Conservation (phyloP, 164 flowering plant genomes). For the Sedum album region DNA sequence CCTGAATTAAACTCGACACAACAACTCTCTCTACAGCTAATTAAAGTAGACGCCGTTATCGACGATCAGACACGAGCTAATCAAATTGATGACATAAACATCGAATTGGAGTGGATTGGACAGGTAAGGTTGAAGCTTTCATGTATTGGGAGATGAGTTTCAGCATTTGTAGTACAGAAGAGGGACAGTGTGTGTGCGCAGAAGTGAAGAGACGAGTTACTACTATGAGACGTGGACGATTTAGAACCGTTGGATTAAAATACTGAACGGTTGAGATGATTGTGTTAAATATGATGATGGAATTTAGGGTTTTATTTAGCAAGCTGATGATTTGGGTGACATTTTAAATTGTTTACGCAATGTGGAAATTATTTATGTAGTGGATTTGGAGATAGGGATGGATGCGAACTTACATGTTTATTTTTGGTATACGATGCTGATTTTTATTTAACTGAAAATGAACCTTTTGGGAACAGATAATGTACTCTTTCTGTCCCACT, state of each 20-base stretch:
- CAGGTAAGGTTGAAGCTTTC: background rate
- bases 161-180: slow-evolving; percentile 1
- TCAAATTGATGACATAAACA: background rate
- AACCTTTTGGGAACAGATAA: background rate
- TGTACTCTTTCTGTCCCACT: no score
- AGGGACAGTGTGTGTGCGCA: background rate
- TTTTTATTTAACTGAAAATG: background rate
- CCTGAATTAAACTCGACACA: background rate
- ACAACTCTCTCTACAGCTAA: background rate
- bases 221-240: background rate
- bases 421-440: background rate
- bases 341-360: background rate
- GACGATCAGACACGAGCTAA: background rate
- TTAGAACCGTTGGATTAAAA: background rate
- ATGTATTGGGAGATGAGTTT: background rate
- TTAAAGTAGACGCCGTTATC: background rate
- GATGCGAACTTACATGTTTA: background rate
- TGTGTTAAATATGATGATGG: background rate
- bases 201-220: slow-evolving; percentile 6
- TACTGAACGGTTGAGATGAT: no score
- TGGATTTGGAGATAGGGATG: slow-evolving; percentile 2
- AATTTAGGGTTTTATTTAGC: slow-evolving; percentile 6
- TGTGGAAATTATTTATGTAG: background rate
- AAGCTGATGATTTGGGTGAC: background rate
- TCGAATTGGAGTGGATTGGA: background rate